A percentile compares a stretch with the other conserved stretches of the same genome.
Conservation (phyloP, 768 basidiomycete genomes). For the Lepiota brunneoincarnata region DNA sequence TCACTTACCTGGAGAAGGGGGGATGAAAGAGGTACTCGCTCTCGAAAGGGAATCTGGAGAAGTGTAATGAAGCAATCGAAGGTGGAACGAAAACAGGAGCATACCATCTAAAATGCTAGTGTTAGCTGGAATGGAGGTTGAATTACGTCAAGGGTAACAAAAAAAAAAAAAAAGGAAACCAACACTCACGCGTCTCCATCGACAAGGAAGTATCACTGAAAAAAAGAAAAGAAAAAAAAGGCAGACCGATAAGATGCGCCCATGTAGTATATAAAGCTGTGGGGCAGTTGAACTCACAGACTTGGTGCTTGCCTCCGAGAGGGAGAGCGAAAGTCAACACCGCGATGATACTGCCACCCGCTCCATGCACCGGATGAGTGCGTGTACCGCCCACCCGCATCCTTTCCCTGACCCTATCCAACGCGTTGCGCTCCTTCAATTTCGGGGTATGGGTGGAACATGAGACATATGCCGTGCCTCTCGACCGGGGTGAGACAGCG, state of each 20-base stretch:
- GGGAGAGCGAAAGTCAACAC: background rate
- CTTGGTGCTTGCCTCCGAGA: background rate
- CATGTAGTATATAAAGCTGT: background rate
- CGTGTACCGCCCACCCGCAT: background rate
- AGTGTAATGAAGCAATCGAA: background rate
- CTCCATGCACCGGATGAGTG: background rate
- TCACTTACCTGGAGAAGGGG: background rate
- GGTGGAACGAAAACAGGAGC: background rate
- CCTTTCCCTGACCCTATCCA: background rate
- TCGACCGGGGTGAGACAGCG: background rate
- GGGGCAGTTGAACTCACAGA: background rate
- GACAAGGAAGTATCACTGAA: slow-evolving; percentile 1
- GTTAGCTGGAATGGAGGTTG: background rate
- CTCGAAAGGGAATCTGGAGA: background rate
- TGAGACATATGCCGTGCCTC: background rate
- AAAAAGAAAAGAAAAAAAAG: no score
- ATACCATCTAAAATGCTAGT: background rate
- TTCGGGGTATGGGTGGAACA: background rate
- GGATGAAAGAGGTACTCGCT: background rate
- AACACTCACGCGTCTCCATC: background rate
- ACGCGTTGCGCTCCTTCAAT: background rate
- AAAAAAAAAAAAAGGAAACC: no score
- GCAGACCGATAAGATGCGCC: background rate
- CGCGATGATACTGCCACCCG: background rate
- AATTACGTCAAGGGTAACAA: background rate